A percentile compares a stretch with the other conserved stretches of the same genome.
Evolutionary conservation across 371 early-diverging fungal species (phyloP).

Genomic region (Mortierella sp.): DNA sequence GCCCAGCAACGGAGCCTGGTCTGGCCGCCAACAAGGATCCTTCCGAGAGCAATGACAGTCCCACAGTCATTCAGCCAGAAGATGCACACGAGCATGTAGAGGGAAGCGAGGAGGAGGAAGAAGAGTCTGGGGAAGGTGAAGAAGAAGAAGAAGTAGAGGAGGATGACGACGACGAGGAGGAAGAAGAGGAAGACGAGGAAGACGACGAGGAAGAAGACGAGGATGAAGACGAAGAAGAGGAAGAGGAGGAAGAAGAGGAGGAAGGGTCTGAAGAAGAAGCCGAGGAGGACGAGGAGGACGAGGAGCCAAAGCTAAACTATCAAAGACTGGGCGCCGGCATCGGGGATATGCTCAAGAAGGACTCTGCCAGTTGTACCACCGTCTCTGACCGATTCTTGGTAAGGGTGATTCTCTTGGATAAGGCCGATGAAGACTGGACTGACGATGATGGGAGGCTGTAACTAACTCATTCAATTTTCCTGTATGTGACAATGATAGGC

Average conservation of each 20-base stretch:
- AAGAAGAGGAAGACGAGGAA: conserved; percentile 34
- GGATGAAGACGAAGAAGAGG: conserved; percentile 36
- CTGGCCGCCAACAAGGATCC: conserved; percentile 19
- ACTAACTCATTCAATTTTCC: background rate
- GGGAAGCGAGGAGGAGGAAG: conserved; percentile 60
- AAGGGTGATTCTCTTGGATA: conserved; percentile 10
- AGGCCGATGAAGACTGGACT: background rate
- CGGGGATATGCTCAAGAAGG: conserved; percentile 84
- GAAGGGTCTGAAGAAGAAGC: conserved; percentile 59
- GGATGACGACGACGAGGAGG: conserved; percentile 56
- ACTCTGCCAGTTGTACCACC: conserved; percentile 84
- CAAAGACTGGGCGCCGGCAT: conserved; percentile 84
- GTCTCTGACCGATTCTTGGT: conserved; percentile 91
- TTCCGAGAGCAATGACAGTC: conserved; percentile 22
- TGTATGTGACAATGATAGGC: conserved; percentile 64
- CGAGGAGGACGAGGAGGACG: conserved; percentile 73
- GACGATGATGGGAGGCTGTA: no score
- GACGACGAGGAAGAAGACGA: conserved; percentile 46
- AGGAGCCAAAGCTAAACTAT: conserved; percentile 93
- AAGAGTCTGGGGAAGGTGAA: conserved; percentile 46
- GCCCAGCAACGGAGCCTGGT: conserved; percentile 28
- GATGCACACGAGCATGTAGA: conserved; percentile 35
- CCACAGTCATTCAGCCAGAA: background rate
- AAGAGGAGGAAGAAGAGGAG: conserved; percentile 50
- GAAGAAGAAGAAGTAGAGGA: conserved; percentile 52